A percentile compares a stretch with the other conserved stretches of the same genome.
These are phyloP conservation scores for Fusarium veterinarium DNA, from an alignment of 2,329 filamentous ascomycete genomes.

Conservation along the genomic window DNA sequence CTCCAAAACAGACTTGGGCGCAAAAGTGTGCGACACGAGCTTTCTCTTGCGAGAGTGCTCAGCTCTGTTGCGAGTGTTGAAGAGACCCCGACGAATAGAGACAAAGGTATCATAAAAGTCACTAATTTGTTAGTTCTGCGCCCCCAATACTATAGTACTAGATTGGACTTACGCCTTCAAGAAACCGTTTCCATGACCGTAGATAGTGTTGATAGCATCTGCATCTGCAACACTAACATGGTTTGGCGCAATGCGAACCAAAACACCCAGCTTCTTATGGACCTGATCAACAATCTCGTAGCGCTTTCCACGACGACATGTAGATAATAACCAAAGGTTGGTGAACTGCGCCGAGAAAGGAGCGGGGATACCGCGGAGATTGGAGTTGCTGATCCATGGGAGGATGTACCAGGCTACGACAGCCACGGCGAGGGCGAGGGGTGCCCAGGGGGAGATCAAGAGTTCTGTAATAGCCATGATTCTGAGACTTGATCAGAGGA, in stretches of 20 bases:
- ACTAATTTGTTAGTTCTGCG: slow-evolving; percentile 52
- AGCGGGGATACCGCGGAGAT: slow-evolving; percentile 67
- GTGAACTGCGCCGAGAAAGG: slow-evolving; percentile 74
- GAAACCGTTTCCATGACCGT: slow-evolving; percentile 83
- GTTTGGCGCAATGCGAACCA: slow-evolving; percentile 86
- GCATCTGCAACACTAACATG: slow-evolving; percentile 87
- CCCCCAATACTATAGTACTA: rapidly evolving
- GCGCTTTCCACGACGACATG: slow-evolving; percentile 72
- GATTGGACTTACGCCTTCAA: slow-evolving; percentile 68
- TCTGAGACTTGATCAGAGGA: not conserved
- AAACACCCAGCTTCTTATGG: slow-evolving; percentile 79
- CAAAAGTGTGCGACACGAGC: slow-evolving; percentile 90
- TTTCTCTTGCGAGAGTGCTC: slow-evolving; percentile 92
- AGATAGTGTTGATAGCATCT: slow-evolving; percentile 78
- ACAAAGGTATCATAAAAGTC: slow-evolving; percentile 95
- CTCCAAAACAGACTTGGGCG: slow-evolving; percentile 80
- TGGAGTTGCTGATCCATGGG: slow-evolving; percentile 62
- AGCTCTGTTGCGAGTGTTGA: slow-evolving; percentile 85
- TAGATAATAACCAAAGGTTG: slow-evolving; percentile 82
- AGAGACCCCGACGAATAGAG: slow-evolving; percentile 84
- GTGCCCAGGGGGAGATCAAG: slow-evolving; percentile 37
- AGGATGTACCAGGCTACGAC: slow-evolving; percentile 33
- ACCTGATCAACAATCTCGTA: slow-evolving; percentile 73
- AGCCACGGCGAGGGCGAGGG: slow-evolving; percentile 11
- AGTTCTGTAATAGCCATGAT: slow-evolving; percentile 38